phyloP scores from a whole-genome alignment of 2,329 filamentous ascomycete species.

The Paradendryphiella salina region DNA sequence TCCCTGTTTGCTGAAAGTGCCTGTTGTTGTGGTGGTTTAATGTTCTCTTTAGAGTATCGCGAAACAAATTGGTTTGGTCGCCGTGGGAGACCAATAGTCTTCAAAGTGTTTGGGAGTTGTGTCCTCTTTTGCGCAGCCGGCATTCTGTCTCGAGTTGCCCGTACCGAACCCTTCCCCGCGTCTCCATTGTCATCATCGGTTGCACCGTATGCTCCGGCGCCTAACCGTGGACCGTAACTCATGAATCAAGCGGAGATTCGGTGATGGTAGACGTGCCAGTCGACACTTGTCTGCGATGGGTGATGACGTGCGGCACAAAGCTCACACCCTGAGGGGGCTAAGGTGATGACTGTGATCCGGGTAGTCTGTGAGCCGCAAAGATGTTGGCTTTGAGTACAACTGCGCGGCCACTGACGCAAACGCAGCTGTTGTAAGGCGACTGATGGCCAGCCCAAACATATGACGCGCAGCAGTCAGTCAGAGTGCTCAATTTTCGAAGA shows the following conservation, averaged over 20 bases:
- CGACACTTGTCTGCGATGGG: constrained; percentile 34
- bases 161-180: constrained; percentile 43
- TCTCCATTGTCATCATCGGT: constrained; percentile 29
- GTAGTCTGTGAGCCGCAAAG: constrained; percentile 6
- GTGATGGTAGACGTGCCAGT: constrained; percentile 39
- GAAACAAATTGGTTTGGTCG: constrained; percentile 42
- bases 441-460: constrained; percentile 22
- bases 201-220: constrained; percentile 39
- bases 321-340: background rate
- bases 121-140: constrained; percentile 35
- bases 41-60: constrained; percentile 26
- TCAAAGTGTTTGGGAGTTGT: constrained; percentile 38
- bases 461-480: constrained; percentile 12
- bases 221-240: constrained; percentile 44
- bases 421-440: constrained; percentile 14
- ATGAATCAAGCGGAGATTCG: constrained; percentile 39
- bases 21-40: constrained; percentile 18
- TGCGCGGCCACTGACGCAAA: constrained; percentile 19
- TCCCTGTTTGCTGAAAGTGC: constrained; percentile 22
- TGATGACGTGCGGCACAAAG: constrained; percentile 1
- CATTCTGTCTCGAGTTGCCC: constrained; percentile 43
- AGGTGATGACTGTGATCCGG: constrained; percentile 3
- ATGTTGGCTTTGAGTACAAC: constrained; percentile 3
- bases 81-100: constrained; percentile 42
- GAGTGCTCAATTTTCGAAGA: constrained; percentile 3